phyloP scores from a whole-genome alignment of 1,284 basidiomycete genomes.

The Trichosporon ovoides region DNA sequence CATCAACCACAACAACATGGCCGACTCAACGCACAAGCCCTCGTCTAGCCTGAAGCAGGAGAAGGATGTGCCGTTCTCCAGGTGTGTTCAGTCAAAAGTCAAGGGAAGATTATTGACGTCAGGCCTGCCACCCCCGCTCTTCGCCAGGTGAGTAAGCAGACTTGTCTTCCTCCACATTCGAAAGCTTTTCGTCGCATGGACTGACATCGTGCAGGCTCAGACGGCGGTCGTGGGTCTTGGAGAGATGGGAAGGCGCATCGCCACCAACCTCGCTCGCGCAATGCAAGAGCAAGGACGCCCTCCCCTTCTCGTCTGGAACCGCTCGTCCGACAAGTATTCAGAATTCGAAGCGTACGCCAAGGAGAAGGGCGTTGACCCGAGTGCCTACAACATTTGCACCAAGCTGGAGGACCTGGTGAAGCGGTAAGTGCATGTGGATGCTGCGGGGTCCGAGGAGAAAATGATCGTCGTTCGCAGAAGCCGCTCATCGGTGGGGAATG shows the following conservation, averaged over 20 bases:
- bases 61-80: conserved; percentile 38
- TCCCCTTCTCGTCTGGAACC: conserved; percentile 48
- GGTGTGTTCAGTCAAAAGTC: conserved; percentile 19
- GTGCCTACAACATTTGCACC: conserved; percentile 33
- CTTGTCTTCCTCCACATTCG: no score
- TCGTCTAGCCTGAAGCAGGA: not conserved
- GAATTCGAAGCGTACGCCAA: conserved; percentile 39
- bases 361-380: conserved; percentile 27
- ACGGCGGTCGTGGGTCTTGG: conserved; percentile 48
- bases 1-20: not conserved
- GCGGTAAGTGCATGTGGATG: conserved; percentile 27
- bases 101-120: not conserved
- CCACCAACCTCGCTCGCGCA: conserved; percentile 44
- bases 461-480: no score
- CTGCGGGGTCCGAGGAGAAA: no score
- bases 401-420: conserved; percentile 41
- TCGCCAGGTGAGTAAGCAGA: not conserved
- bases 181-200: not conserved
- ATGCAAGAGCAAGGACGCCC: conserved; percentile 26
- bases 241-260: conserved; percentile 48
- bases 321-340: conserved; percentile 33
- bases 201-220: conserved; percentile 20
- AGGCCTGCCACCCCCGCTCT: conserved; percentile 39
- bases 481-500: not conserved
- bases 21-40: not conserved